Conservation (phyloP, 257 asterid genomes). For the Ilex asprella region DNA sequence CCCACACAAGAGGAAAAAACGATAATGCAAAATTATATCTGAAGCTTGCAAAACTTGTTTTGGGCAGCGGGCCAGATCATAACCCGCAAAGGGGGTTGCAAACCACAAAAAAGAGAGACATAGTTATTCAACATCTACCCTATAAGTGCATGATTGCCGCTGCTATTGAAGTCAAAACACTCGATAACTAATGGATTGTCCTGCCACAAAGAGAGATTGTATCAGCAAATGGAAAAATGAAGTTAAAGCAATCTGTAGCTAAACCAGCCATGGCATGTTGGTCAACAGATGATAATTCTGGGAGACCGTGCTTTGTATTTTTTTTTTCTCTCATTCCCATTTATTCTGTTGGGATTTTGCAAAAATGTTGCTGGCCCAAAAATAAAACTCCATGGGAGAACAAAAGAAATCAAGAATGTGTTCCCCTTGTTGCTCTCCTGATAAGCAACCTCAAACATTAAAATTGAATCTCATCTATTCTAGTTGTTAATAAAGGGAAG, state of each 20-base stretch:
- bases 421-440: too few species aligned
- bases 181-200: constrained; percentile 71
- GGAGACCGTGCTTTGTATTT: background rate
- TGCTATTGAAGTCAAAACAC: constrained; percentile 72
- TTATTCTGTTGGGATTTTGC: background rate
- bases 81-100: background rate
- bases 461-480: background rate
- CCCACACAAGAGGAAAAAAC: constrained; percentile 1
- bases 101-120: background rate
- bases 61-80: background rate
- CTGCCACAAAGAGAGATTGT: constrained; percentile 26
- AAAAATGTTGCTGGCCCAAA: too few species aligned
- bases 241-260: background rate
- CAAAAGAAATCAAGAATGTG: too few species aligned
- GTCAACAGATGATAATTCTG: too few species aligned
- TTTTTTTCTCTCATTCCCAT: background rate
- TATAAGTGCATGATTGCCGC: constrained; percentile 61
- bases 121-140: constrained; percentile 38
- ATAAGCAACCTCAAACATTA: too few species aligned
- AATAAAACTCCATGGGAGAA: too few species aligned
- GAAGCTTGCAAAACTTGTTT: background rate
- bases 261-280: background rate
- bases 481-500: background rate
- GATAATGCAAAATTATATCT: background rate
- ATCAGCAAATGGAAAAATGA: constrained; percentile 4